Percentiles rank a stretch among this genome's conserved stretches.
These are phyloP conservation scores for Silene coronaria DNA, from an alignment of 179 eudicot species.

Conservation along the genomic window DNA sequence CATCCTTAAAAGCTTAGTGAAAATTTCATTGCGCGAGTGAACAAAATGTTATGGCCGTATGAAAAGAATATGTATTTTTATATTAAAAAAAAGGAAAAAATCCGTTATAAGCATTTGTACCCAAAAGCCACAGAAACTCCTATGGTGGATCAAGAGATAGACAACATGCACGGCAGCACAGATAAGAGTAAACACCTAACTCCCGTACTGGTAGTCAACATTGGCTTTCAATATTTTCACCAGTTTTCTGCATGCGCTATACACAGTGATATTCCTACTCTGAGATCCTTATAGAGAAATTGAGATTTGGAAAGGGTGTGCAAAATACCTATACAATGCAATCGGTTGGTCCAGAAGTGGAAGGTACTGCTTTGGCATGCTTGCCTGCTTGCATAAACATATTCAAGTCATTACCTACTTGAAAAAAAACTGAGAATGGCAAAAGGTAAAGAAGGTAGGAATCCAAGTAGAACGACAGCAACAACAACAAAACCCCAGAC, in stretches of 20 bases:
- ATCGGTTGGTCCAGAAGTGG: constrained; percentile 87
- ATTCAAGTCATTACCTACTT: constrained; percentile 20
- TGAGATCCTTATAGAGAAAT: neutral
- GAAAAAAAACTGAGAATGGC: constrained; percentile 11
- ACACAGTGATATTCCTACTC: neutral
- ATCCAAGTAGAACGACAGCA: neutral
- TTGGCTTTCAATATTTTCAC: neutral
- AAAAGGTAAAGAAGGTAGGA: constrained; percentile 8
- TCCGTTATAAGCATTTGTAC: neutral
- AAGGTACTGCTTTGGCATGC: constrained; percentile 99
- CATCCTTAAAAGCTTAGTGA: neutral
- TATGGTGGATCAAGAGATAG: neutral
- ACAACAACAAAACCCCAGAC: too few species aligned
- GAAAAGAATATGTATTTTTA: neutral
- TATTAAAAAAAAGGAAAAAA: neutral
- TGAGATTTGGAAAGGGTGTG: constrained; percentile 11
- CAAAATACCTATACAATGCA: constrained; percentile 83
- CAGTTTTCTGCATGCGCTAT: neutral
- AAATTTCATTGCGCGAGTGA: neutral
- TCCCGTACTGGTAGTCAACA: neutral
- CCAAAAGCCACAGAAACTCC: too few species aligned
- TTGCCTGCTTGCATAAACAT: constrained; percentile 66
- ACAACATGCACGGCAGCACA: neutral
- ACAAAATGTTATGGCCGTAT: neutral
- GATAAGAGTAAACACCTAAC: neutral